These are phyloP conservation scores for Galerina marginata DNA, from an alignment of 768 basidiomycete genomes.

Conservation along the genomic window DNA sequence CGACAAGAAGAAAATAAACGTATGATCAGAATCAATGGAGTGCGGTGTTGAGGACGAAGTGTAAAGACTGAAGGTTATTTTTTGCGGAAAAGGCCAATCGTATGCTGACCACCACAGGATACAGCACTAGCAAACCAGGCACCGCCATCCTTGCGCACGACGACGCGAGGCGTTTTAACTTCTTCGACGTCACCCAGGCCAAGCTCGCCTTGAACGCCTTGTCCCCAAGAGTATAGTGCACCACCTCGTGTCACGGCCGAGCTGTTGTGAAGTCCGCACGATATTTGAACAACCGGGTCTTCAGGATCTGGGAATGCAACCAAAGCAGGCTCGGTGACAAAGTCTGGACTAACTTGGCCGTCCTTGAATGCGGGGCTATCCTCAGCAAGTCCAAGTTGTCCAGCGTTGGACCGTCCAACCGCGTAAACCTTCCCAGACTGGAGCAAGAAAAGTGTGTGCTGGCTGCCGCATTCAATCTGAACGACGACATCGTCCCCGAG, in stretches of 20 bases:
- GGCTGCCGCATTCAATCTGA: slow-evolving; percentile 82
- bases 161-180: slow-evolving; percentile 64
- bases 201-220: slow-evolving; percentile 78
- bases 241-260: slow-evolving; percentile 71
- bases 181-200: slow-evolving; percentile 66
- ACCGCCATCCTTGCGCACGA: slow-evolving; percentile 77
- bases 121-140: slow-evolving; percentile 68
- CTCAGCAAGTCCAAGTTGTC: slow-evolving; percentile 80
- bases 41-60: background rate
- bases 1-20: slow-evolving; percentile 4
- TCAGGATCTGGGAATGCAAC: slow-evolving; percentile 66
- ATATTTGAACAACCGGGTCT: slow-evolving; percentile 70
- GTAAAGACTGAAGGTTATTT: slow-evolving; percentile 46
- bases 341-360: slow-evolving; percentile 53
- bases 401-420: slow-evolving; percentile 83
- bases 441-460: slow-evolving; percentile 91
- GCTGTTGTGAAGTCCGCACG: slow-evolving; percentile 75
- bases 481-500: slow-evolving; percentile 66
- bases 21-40: background rate
- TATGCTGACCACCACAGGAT: slow-evolving; percentile 82
- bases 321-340: slow-evolving; percentile 67
- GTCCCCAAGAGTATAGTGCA: slow-evolving; percentile 78
- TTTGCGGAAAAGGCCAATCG: slow-evolving; percentile 72
- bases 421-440: slow-evolving; percentile 83
- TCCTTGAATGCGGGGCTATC: slow-evolving; percentile 72